Evolutionary conservation across 257 asterid species (phyloP).

Genomic region (Striga asiatica): DNA sequence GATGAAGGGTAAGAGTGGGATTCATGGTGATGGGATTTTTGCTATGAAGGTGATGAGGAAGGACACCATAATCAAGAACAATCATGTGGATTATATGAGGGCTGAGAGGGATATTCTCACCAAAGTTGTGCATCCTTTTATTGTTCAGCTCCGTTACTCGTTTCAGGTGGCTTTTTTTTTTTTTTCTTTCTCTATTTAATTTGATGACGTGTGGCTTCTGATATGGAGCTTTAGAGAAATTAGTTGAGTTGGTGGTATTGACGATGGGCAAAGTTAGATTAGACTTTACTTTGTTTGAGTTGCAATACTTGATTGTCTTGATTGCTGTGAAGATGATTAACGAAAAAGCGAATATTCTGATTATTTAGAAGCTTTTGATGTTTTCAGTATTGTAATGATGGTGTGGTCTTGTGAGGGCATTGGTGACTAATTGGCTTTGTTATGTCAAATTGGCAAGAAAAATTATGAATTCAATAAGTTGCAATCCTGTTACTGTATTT

Average conservation of each 20-base stretch:
- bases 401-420: too few species aligned
- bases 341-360: background rate
- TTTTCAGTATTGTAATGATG: too few species aligned
- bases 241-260: too few species aligned
- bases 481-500: too few species aligned
- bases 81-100: conserved; percentile 86
- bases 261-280: too few species aligned
- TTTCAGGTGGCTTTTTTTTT: conserved; percentile 45
- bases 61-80: conserved; percentile 76
- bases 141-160: conserved; percentile 76
- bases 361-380: conserved; percentile 1
- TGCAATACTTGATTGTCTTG: conserved; percentile 2
- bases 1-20: conserved; percentile 30
- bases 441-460: too few species aligned
- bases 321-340: too few species aligned
- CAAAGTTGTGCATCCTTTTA: conserved; percentile 81
- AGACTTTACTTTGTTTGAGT: too few species aligned
- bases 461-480: too few species aligned
- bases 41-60: conserved; percentile 95
- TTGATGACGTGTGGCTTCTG: background rate
- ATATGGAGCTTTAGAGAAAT: background rate
- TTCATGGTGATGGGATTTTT: conserved; percentile 58
- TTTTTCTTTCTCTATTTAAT: background rate
- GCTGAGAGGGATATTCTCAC: conserved; percentile 94
- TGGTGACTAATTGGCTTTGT: too few species aligned